Evolutionary conservation across 2,329 filamentous ascomycete species (phyloP), one percentile per base, ranked within the genome.

Genomic region (Scleromitrula shiraiana): DNA sequence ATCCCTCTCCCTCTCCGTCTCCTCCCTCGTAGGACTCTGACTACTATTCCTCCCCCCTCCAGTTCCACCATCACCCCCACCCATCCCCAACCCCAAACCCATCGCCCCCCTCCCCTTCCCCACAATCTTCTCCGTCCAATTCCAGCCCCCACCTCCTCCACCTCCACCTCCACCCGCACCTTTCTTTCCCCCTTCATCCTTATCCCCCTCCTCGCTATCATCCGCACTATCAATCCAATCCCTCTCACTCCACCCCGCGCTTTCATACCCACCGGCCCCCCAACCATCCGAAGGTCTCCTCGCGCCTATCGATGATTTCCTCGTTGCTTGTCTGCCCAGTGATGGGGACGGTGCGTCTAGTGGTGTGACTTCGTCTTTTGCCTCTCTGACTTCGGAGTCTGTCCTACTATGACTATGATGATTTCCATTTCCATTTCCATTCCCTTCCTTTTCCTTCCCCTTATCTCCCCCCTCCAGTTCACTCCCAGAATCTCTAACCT

Each of bases 201-300:
- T 35, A n/a, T 48, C 45, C 7, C 35, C 32, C 12, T 48, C 45
- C 19, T 48, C 45, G 41, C 67, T 70, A 48, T 75, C 71, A 40
- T 71, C 67, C 22, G 67, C 71, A 26, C 67, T 78, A 54, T 82
- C 78, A 8, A 69, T 69, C 68, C 79, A 82, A 61, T 84, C 80
- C 9, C 74, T 69, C 41, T 85, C 82, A 61, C 78, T 83, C 83
- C 82, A 86, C 4, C 72, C 69, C 3, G 77, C 48, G 23, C 51
- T 82, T 56, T 83, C 80, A 39, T 59, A 57, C 23, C 33, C 33
- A 49, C 38, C 46, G n/a, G 24, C 41, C 20, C n/a, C n/a, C n/a
- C n/a, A n/a, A n/a, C n/a, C n/a, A n/a, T n/a, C n/a, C n/a, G n/a
- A n/a, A n/a, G 33, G 8, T 15, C 32, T 45, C 10, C 30, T 33